phyloP scores from a whole-genome alignment of 768 basidiomycete genomes.

The Rhodotorula kratochvilovae region DNA sequence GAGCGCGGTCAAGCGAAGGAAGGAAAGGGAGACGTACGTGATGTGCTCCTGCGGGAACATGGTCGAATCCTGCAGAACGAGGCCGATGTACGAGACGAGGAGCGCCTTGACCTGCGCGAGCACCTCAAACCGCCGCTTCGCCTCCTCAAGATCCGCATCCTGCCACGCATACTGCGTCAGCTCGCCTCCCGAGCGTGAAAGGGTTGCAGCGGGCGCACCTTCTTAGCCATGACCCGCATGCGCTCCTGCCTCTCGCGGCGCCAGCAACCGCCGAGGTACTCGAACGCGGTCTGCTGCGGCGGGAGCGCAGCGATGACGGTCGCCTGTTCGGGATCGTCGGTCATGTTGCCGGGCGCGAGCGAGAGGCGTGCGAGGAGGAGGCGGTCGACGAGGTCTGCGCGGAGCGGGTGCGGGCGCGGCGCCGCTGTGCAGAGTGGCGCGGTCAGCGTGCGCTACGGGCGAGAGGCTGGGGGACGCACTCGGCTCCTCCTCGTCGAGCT shows the following conservation, averaged over 20 bases:
- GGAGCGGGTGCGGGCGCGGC: conserved; percentile 41
- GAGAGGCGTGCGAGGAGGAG: conserved; percentile 79
- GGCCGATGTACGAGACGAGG: conserved; percentile 74
- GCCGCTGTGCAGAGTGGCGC: conserved; percentile 1
- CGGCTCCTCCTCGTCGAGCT: conserved; percentile 60
- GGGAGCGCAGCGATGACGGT: conserved; percentile 64
- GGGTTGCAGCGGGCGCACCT: conserved; percentile 51
- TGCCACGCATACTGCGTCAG: not conserved
- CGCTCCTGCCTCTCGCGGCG: conserved; percentile 61
- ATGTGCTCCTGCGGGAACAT: conserved; percentile 78
- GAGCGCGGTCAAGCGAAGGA: conserved; percentile 46
- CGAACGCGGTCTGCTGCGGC: conserved; percentile 70
- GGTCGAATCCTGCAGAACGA: conserved; percentile 81
- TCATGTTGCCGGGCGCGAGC: conserved; percentile 67
- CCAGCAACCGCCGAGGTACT: conserved; percentile 88
- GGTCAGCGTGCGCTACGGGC: not conserved
- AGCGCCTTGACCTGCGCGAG: conserved; percentile 75
- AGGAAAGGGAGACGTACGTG: not conserved
- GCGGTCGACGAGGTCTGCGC: conserved; percentile 64
- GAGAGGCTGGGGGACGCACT: not conserved
- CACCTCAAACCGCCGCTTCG: conserved; percentile 57
- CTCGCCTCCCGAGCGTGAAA: too few relatives aligned
- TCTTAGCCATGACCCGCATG: conserved; percentile 54
- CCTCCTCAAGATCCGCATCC: conserved; percentile 39
- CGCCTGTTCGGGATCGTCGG: conserved; percentile 48